phyloP scores from a whole-genome alignment of 2,329 filamentous ascomycete species.

The Fusarium denticulatum region DNA sequence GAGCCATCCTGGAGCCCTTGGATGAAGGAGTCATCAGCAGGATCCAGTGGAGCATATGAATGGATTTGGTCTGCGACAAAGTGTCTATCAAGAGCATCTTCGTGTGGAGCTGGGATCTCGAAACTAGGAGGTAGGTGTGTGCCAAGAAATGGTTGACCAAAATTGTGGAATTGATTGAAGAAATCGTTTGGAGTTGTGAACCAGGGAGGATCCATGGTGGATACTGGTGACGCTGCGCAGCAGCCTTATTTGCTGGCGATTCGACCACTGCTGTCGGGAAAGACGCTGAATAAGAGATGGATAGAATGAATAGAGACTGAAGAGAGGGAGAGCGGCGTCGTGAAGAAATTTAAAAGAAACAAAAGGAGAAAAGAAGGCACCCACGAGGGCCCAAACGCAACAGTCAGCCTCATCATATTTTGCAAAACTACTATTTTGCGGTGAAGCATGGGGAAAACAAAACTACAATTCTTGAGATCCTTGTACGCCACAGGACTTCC shows the following conservation, averaged over 20 bases:
- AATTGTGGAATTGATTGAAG: neutral
- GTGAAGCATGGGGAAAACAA: neutral
- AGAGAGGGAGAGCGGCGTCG: neutral
- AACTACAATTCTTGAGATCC: neutral
- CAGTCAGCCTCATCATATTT: neutral
- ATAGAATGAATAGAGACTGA: neutral
- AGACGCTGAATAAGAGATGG: neutral
- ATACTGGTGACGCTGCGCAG: neutral
- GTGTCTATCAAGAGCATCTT: neutral
- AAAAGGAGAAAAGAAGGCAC: neutral
- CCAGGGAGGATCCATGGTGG: neutral
- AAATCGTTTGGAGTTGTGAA: neutral
- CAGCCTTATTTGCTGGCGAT: neutral
- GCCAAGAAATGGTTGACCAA: neutral
- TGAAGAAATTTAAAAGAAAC: neutral
- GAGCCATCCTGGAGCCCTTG: fast-evolving
- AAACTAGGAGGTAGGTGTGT: neutral
- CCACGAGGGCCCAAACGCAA: no score
- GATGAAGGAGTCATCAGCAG: fast-evolving
- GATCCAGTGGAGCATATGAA: fast-evolving
- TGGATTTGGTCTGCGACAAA: neutral
- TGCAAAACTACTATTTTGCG: conserved; percentile 2
- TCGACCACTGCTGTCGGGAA: neutral
- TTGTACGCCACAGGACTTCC: neutral
- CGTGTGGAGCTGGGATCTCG: neutral